Conservation (phyloP, 768 basidiomycete genomes). For the Inosperma sp. region DNA sequence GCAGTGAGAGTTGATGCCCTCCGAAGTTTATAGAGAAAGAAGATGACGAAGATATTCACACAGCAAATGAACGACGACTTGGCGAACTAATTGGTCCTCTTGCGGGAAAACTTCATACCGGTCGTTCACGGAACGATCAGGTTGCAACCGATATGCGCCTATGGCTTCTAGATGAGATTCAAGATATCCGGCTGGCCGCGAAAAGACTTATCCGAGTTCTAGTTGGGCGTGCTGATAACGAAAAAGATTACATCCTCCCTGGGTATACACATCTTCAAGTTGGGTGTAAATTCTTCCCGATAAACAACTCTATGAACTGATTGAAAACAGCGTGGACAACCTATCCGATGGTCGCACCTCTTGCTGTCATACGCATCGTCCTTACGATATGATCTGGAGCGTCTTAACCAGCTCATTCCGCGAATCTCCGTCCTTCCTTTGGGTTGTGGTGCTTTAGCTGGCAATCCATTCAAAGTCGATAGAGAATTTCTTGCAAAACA, state of each 20-base stretch:
- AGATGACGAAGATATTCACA: conserved; percentile 99
- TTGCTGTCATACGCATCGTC: conserved; percentile 93
- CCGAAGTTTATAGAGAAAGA: conserved; percentile 65
- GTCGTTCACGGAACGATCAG: conserved; percentile 95
- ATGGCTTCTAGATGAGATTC: conserved; percentile 83
- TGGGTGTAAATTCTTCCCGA: conserved; percentile 14
- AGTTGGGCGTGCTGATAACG: conserved; percentile 89
- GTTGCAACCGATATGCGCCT: conserved; percentile 98
- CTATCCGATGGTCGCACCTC: conserved; percentile 98
- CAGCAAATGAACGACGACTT: conserved; percentile 93
- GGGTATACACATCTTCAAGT: conserved; percentile 99
- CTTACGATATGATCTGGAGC: conserved; percentile 84
- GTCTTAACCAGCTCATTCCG: conserved; percentile 77
- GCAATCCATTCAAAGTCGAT: conserved; percentile 93
- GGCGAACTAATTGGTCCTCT: conserved; percentile 89
- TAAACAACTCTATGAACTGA: not conserved
- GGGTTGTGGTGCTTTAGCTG: conserved; percentile 91
- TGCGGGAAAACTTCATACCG: conserved; percentile 96
- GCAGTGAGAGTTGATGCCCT: not conserved
- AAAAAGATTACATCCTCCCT: conserved; percentile 85
- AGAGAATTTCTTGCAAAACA: conserved; percentile 89
- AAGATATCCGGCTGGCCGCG: conserved; percentile 60
- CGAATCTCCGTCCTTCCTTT: conserved; percentile 92
- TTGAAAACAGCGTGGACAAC: conserved; percentile 81
- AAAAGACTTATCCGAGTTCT: conserved; percentile 82